Conservation (phyloP, 345 rosid species). For the Lepidium africanum region DNA sequence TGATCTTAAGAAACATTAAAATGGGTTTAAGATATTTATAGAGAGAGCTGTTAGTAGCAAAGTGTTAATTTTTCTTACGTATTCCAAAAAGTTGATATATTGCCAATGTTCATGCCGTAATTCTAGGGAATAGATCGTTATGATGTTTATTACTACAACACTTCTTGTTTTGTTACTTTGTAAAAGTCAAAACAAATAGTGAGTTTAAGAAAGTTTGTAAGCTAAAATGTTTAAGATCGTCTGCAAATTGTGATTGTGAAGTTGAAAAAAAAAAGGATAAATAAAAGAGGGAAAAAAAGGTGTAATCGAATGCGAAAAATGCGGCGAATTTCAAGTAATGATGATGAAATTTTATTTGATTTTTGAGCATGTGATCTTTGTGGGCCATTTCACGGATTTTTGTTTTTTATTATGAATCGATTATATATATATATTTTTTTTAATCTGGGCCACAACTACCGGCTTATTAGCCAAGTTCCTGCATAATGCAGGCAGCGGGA, state of each 20-base stretch:
- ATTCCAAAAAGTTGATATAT: neutral
- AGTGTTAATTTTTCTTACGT: neutral
- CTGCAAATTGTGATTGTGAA: neutral
- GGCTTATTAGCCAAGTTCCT: too few species aligned
- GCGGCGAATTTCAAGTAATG: slow-evolving; percentile 6
- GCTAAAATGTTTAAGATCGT: neutral
- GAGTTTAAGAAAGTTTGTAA: neutral
- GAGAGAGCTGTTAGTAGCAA: neutral
- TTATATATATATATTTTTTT: too few species aligned
- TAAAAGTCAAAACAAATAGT: neutral
- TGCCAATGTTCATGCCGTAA: slow-evolving; percentile 11
- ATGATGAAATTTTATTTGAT: neutral
- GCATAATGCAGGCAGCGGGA: too few species aligned
- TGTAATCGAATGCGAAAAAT: slow-evolving; percentile 1
- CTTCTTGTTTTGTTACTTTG: neutral
- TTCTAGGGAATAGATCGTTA: neutral
- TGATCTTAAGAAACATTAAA: neutral
- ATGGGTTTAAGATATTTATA: slow-evolving; percentile 1
- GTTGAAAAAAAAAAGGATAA: neutral
- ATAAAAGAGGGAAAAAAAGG: neutral
- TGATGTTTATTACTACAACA: neutral
- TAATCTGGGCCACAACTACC: too few species aligned
- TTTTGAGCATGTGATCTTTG: slow-evolving; percentile 9
- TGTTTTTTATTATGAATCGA: neutral
- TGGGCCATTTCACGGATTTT: slow-evolving; percentile 1